These are phyloP conservation scores for Colletotrichum cordylinicola DNA, from an alignment of 2,329 filamentous ascomycete genomes.

Conservation along the genomic window DNA sequence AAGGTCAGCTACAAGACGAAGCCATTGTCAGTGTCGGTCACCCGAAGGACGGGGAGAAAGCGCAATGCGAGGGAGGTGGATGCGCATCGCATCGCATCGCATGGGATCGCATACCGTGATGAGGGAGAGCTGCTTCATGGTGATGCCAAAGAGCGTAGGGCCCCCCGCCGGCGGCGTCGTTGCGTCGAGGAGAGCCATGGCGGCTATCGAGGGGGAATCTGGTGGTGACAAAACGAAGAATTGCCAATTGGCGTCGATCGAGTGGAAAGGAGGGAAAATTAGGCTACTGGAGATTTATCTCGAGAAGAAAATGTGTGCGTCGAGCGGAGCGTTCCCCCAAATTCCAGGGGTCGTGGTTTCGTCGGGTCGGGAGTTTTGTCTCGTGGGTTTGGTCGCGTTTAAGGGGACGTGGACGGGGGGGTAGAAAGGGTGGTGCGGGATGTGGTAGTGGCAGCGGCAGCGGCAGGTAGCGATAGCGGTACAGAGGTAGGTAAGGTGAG, in stretches of 20 bases:
- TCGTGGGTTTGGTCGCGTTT: slow-evolving; percentile 4
- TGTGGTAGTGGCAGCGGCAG: neutral
- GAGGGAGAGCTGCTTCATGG: slow-evolving; percentile 73
- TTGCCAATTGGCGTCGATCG: neutral
- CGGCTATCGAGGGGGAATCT: slow-evolving; percentile 12
- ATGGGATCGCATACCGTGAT: slow-evolving; percentile 26
- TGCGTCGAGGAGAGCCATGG: slow-evolving; percentile 49
- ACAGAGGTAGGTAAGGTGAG: neutral
- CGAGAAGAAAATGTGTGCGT: neutral
- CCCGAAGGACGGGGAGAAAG: neutral
- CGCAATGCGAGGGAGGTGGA: neutral
- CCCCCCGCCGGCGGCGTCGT: slow-evolving; percentile 41
- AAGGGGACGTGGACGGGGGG: neutral
- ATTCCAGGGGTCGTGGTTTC: neutral
- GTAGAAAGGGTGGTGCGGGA: neutral
- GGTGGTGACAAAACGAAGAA: neutral
- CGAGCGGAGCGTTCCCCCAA: neutral
- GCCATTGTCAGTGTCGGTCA: slow-evolving; percentile 17
- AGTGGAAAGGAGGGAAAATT: neutral
- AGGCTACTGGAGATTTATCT: neutral
- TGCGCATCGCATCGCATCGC: neutral
- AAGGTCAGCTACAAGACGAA: slow-evolving; percentile 68
- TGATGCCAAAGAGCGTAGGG: slow-evolving; percentile 61
- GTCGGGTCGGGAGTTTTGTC: neutral
- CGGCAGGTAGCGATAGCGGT: neutral